Percentiles rank a stretch among this genome's conserved stretches.
phyloP scores from a whole-genome alignment of 805 yeast genomes.

The Pichia manshurica region DNA sequence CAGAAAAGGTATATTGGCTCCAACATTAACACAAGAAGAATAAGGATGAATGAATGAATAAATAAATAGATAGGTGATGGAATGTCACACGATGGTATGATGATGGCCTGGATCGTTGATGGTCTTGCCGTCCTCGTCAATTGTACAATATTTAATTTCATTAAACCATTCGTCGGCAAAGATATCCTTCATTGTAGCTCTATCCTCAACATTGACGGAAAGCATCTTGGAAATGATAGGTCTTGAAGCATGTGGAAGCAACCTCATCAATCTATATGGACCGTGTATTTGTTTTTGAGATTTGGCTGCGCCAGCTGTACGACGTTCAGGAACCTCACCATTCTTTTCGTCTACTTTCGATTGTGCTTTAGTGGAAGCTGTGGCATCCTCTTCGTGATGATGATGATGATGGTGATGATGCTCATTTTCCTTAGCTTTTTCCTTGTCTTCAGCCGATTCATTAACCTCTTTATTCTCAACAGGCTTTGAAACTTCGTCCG shows the following conservation, averaged over 20 bases:
- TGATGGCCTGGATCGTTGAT: slow-evolving; percentile 43
- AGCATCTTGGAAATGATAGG: slow-evolving; percentile 67
- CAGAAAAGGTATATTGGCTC: not conserved
- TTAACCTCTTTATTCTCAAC: not conserved
- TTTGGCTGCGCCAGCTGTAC: slow-evolving; percentile 30
- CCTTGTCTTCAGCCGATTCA: not conserved
- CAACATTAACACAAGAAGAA: not conserved
- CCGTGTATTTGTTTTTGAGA: slow-evolving; percentile 63
- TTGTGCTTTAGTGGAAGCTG: not conserved
- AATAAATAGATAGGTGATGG: no score
- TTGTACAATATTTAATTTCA: slow-evolving; percentile 58
- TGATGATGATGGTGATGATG: slow-evolving; percentile 30
- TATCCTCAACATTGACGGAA: slow-evolving; percentile 49
- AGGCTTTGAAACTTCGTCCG: not conserved
- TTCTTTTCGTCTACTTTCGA: not conserved
- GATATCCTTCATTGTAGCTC: slow-evolving; percentile 66
- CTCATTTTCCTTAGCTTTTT: not conserved
- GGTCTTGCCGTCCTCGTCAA: slow-evolving; percentile 34
- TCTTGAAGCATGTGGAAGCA: slow-evolving; percentile 78
- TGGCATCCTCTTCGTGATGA: slow-evolving; percentile 9
- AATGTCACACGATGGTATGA: slow-evolving; percentile 39
- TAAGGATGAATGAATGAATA: not conserved
- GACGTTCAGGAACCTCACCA: slow-evolving; percentile 32
- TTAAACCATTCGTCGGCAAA: slow-evolving; percentile 66
- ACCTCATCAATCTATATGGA: slow-evolving; percentile 74